A percentile compares a stretch with the other conserved stretches of the same genome.
phyloP scores from a whole-genome alignment of 1,284 basidiomycete genomes.

The Laetiporus sulphureus region DNA sequence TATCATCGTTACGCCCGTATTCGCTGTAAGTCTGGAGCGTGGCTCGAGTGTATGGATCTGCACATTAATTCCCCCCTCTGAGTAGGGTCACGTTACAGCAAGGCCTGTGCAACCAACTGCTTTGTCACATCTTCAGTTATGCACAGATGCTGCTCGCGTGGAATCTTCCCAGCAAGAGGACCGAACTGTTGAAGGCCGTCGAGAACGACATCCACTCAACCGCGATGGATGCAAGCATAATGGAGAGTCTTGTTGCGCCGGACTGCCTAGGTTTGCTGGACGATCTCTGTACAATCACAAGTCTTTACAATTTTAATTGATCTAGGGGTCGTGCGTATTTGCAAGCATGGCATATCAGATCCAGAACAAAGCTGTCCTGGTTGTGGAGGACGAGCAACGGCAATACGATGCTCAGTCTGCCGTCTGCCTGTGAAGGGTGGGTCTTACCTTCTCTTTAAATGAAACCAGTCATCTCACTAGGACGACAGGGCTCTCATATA shows the following conservation, averaged over 20 bases:
- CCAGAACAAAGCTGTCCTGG: slow-evolving; percentile 31
- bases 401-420: slow-evolving; percentile 65
- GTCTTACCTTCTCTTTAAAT: no score
- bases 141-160: slow-evolving; percentile 71
- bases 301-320: no score
- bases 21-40: no score
- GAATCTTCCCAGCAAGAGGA: slow-evolving; percentile 59
- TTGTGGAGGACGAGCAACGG: slow-evolving; percentile 39
- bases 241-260: slow-evolving; percentile 30
- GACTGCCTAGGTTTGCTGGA: slow-evolving; percentile 16
- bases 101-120: slow-evolving; percentile 33
- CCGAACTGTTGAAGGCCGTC: slow-evolving; percentile 63
- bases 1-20: no score
- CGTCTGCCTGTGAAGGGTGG: slow-evolving; percentile 73
- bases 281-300: no score
- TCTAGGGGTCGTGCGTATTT: slow-evolving; percentile 27
- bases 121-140: slow-evolving; percentile 61
- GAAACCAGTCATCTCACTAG: not conserved
- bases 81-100: slow-evolving; percentile 11
- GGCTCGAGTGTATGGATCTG: no score
- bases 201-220: slow-evolving; percentile 26
- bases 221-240: slow-evolving; percentile 20
- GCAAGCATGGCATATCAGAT: slow-evolving; percentile 22
- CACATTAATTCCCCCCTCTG: slow-evolving; percentile 8
- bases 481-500: slow-evolving; percentile 19